These are phyloP conservation scores for Fraxinus platypoda DNA, from an alignment of 305 asterid species.

Conservation along the genomic window DNA sequence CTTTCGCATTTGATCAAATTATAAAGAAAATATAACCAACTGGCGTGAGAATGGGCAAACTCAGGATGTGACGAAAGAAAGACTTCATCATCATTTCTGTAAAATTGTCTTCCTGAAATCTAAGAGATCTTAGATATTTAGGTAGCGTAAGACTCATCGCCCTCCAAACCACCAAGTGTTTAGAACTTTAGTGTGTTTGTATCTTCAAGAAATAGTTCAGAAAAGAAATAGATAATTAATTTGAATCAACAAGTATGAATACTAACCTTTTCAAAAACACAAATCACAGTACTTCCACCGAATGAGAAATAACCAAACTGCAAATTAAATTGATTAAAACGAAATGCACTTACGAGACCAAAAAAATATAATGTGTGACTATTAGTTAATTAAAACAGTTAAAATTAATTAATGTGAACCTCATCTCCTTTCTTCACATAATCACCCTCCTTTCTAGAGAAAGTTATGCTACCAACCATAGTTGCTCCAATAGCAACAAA, in stretches of 20 bases:
- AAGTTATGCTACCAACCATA: constrained; percentile 98
- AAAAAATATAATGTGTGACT: neutral
- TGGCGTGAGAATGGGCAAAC: neutral
- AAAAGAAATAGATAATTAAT: neutral
- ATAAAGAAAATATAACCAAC: neutral
- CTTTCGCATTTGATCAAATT: neutral
- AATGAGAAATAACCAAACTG: constrained; percentile 99
- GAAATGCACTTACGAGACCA: neutral
- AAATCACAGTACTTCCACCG: constrained; percentile 97
- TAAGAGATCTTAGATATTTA: neutral
- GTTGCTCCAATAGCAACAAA: constrained; percentile 99
- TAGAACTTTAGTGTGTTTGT: neutral
- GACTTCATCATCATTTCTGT: neutral
- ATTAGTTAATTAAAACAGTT: neutral
- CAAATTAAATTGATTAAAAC: constrained; percentile 19
- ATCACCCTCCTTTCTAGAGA: constrained; percentile 65
- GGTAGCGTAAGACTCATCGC: neutral
- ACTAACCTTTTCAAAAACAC: constrained; percentile 90
- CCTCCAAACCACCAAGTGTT: neutral
- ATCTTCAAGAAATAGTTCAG: neutral
- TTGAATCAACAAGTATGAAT: neutral
- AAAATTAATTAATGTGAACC: constrained; percentile 41
- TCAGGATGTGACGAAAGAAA: neutral
- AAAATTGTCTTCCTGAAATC: neutral
- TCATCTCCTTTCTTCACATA: constrained; percentile 87